phyloP scores from a whole-genome alignment of 2,329 filamentous ascomycete species.

The Stemphylium lycopersici region DNA sequence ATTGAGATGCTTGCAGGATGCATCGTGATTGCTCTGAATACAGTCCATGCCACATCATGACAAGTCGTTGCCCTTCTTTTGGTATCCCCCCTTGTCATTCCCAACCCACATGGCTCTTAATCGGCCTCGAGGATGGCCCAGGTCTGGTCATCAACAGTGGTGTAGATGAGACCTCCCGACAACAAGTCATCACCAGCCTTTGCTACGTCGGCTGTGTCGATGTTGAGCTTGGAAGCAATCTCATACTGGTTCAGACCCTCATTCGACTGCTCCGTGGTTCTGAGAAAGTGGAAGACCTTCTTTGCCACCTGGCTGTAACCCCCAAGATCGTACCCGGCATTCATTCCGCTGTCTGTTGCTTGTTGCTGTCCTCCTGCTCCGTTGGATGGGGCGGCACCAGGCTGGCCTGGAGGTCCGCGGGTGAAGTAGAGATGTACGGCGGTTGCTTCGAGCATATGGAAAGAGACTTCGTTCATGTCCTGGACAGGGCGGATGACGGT shows the following conservation, averaged over 20 bases:
- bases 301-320: constrained; percentile 62
- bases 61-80: too few species aligned
- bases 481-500: constrained; percentile 79
- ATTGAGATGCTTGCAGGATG: constrained; percentile 5
- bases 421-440: constrained; percentile 86
- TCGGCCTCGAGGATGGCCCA: constrained; percentile 79
- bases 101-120: constrained; percentile 14
- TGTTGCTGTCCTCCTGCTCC: constrained; percentile 28
- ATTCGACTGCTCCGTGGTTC: constrained; percentile 70
- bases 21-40: constrained; percentile 6
- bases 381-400: constrained; percentile 44
- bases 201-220: constrained; percentile 73
- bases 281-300: constrained; percentile 75
- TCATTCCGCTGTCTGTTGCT: constrained; percentile 29
- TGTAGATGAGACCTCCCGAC: constrained; percentile 77
- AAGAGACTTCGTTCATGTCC: constrained; percentile 91
- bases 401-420: constrained; percentile 65
- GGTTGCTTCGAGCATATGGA: constrained; percentile 88
- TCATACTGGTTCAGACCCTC: constrained; percentile 84
- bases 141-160: constrained; percentile 90
- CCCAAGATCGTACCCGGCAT: constrained; percentile 43
- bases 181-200: constrained; percentile 83
- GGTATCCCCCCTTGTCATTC: too few species aligned
- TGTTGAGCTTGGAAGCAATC: constrained; percentile 69
- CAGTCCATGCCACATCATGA: too few species aligned